Conservation (phyloP, 805 yeast genomes). For the Torulaspora gathmanii region DNA sequence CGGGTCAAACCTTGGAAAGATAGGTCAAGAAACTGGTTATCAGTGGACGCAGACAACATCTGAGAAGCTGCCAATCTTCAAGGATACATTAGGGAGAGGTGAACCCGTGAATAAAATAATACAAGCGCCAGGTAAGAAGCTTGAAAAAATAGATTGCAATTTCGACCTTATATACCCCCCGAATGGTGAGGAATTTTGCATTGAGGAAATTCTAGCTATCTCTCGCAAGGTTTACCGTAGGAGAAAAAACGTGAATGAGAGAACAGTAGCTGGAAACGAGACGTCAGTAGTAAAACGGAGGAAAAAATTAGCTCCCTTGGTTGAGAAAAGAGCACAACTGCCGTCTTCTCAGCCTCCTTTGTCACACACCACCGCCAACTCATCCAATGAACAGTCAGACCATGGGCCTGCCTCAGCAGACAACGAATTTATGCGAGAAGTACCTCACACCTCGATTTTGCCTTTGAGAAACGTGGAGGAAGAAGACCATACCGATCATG, state of each 20-base stretch:
- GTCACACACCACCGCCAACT: background rate
- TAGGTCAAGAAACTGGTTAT: conserved; percentile 39
- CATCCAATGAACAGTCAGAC: background rate
- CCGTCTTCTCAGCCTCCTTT: conserved; percentile 3
- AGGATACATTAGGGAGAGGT: conserved; percentile 36
- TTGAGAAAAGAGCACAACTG: conserved; percentile 14
- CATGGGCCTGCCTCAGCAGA: background rate
- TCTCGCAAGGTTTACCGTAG: conserved; percentile 37
- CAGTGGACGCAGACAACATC: background rate
- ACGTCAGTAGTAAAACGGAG: conserved; percentile 5
- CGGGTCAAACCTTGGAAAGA: conserved; percentile 45
- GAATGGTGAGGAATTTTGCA: conserved; percentile 49
- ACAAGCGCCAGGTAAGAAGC: conserved; percentile 51
- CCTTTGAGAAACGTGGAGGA: conserved; percentile 42
- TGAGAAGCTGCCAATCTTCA: conserved; percentile 38
- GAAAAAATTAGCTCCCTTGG: conserved; percentile 6
- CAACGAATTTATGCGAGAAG: background rate
- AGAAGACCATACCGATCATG: conserved; percentile 1
- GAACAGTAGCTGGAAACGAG: background rate
- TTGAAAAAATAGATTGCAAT: conserved; percentile 58
- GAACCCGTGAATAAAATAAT: conserved; percentile 47
- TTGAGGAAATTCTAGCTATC: conserved; percentile 60
- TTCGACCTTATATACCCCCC: conserved; percentile 51
- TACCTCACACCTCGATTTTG: conserved; percentile 38
- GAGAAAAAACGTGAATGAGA: background rate